Conservation (phyloP, 1,284 basidiomycete genomes). For the Afroboletus lepidellus region DNA sequence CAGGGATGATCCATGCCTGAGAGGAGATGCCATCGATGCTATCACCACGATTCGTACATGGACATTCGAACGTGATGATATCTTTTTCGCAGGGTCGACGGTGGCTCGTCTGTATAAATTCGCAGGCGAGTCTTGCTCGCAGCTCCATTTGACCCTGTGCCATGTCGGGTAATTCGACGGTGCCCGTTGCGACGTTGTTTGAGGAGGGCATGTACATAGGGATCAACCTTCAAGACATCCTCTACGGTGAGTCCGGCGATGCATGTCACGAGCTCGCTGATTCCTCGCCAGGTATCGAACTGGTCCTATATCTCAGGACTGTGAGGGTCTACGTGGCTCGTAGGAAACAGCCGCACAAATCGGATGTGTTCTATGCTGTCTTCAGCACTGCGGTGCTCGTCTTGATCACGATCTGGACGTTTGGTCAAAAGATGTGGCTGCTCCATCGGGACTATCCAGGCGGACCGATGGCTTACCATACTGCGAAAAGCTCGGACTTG, state of each 20-base stretch:
- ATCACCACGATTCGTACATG: too few species aligned
- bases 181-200: background rate
- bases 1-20: too few species aligned
- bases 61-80: too few species aligned
- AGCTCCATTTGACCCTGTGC: too few species aligned
- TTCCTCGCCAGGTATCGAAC: slow-evolving; percentile 6
- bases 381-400: slow-evolving; percentile 15
- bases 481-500: background rate
- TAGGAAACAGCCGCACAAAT: background rate
- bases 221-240: slow-evolving; percentile 6
- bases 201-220: slow-evolving; percentile 4
- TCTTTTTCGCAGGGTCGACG: too few species aligned
- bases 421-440: slow-evolving; percentile 10
- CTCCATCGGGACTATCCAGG: slow-evolving; percentile 2
- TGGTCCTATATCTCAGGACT: slow-evolving; percentile 14
- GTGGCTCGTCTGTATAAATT: too few species aligned
- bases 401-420: slow-evolving; percentile 3
- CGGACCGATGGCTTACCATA: slow-evolving; percentile 1
- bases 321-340: slow-evolving; percentile 5
- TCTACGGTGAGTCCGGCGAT: slow-evolving; percentile 12
- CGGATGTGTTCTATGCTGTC: slow-evolving; percentile 8
- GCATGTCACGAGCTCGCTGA: background rate
- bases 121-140: too few species aligned
- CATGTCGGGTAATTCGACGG: background rate
- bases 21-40: too few species aligned